Base-by-base conservation (phyloP, 1,139 yeast species). In the Saccharomyces uvarum region DNA sequence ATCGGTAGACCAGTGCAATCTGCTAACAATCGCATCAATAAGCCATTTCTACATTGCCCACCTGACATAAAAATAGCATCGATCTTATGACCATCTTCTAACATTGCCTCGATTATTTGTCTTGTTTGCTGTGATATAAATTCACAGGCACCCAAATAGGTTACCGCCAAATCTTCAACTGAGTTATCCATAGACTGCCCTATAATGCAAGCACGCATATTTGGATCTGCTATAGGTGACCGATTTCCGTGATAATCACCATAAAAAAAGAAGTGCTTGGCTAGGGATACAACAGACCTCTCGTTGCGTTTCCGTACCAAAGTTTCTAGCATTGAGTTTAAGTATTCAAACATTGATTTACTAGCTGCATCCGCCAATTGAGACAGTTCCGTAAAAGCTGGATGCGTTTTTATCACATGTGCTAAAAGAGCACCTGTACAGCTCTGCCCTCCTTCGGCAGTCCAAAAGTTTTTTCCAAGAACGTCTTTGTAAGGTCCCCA, bases 401-500 rank as follows among this genome's bases (percentile, higher is more conserved):
- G 97, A 67, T 93, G 99, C 16, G 87, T 84, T 4, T 89, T 78
- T 59, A 93, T 73, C n/a, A 91, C 95, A 71, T 89, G 96, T 2
- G 93, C 95, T 63, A 93, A 78, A 52, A 93, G 78, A 41, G 95
- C 97, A 61, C 99, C 99, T 2, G 99, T 93, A 68, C 96, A 87
- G 21, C 95, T 86, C 72, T 93, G 99, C 19, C 99, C 99, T 66
- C 99, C 99, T 74, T 93, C 99, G n/a, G 98, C 96, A 63, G 90
- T 78, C 98, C 98, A 93, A 66, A 79, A 85, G 11, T 84, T 90
- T 41, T 88, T 87, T 19, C 95, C 88, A 76, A 93, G 78, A 9
- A 88, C 96, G 70, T 91, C 96, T 65, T 90, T 80, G 73, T 93
- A 93, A 2, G 99, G 99, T 21, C 99, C 99, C 99, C 99, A 93